Evolutionary conservation across 257 asterid species (phyloP), one percentile per base, ranked within the genome.

Genomic region (Jacaranda mimosifolia): DNA sequence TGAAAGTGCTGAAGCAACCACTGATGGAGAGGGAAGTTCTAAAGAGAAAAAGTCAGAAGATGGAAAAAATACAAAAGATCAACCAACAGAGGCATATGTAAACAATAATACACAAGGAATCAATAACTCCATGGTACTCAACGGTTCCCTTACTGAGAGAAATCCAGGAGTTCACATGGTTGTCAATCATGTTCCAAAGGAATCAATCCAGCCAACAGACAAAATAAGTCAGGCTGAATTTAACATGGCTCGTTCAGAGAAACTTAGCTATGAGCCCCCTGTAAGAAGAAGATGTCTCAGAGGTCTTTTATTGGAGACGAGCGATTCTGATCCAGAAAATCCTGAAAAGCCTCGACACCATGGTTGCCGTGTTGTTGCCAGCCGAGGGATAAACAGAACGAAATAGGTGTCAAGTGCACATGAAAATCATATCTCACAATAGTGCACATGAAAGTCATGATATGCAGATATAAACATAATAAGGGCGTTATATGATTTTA

Each of bases 101-200:
- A 95, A 95, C 85, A 89, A 87, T 89, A 96, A 96, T 38, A 68
- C 91, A 43, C 99, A 96, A 71, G 94, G 88, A 51, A 81, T 90
- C 68, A 96, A 93, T 71, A 96, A 93, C 86, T 89, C 99, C 19
- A 87, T 96, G 12, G 82, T 89, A 78, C 80, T 90, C 81, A 83
- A 86, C 77, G 73, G 92, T 79, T 85, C 93, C 32, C 55, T 96
- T 21, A 68, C 87, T 4, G 94, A 86, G 70, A 72, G 87, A 80
- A 83, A 77, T 59, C 97, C 98, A 0, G 99, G 99, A 19, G 94
- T 96, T 66, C 93, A 87, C 79, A 57, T 90, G 83, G 77, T 73
- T 21, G 63, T 81, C 51, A 78, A 80, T 26, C 78, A 55, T 74
- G 73, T 63, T 49, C 77, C 83, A 49, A 82, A 80, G 62, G 88